These are phyloP conservation scores for Babesia bigemina DNA, from an alignment of 169 alveolate species.

Conservation along the genomic window DNA sequence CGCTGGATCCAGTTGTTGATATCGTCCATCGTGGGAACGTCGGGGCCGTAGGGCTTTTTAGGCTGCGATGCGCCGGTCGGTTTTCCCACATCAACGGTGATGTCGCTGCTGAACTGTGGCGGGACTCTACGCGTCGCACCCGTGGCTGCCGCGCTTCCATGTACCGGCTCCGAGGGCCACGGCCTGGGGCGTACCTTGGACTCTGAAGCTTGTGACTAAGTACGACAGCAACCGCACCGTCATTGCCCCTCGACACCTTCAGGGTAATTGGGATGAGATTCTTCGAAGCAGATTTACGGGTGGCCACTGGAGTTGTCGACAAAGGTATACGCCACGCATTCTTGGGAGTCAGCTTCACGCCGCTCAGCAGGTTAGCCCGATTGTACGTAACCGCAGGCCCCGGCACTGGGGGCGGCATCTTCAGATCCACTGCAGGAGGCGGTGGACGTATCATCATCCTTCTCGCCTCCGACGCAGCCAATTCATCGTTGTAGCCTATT, in stretches of 20 bases:
- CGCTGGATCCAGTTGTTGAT: conserved; percentile 57
- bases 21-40: conserved; percentile 34
- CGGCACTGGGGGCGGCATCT: not conserved
- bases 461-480: conserved; percentile 57
- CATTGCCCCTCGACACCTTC: not conserved
- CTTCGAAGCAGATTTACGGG: not conserved
- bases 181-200: not conserved
- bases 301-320: conserved; percentile 16
- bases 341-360: conserved; percentile 1
- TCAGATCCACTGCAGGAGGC: not conserved
- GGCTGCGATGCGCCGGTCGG: not conserved
- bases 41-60: not conserved
- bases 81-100: not conserved
- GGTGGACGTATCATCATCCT: conserved; percentile 30
- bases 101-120: not conserved
- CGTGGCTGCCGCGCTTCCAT: not conserved
- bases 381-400: not conserved
- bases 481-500: conserved; percentile 55
- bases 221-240: not conserved
- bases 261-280: conserved; percentile 10
- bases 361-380: conserved; percentile 6
- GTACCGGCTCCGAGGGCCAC: not conserved
- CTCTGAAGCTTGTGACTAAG: not conserved
- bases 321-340: conserved; percentile 17
- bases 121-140: not conserved